A percentile compares a stretch with the other conserved stretches of the same genome.
phyloP scores from a whole-genome alignment of 257 asterid genomes.

The Jaltomata sinuosa region DNA sequence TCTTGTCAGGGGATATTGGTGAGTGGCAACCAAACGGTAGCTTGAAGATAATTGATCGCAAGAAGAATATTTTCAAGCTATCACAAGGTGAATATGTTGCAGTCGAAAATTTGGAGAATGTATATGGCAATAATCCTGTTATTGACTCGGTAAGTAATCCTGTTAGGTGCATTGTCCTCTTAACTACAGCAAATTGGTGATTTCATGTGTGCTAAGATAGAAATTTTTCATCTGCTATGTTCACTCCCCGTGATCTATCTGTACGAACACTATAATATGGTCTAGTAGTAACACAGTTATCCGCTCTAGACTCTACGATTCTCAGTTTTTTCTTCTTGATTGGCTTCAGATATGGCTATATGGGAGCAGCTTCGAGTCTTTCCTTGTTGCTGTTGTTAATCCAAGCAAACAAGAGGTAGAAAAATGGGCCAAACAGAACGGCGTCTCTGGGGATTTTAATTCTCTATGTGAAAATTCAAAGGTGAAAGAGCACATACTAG shows the following conservation, averaged over 20 bases:
- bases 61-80: constrained; percentile 94
- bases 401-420: constrained; percentile 62
- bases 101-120: constrained; percentile 86
- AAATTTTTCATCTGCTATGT: background rate
- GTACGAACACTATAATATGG: background rate
- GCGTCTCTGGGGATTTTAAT: constrained; percentile 51
- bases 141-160: constrained; percentile 57
- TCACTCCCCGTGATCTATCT: background rate
- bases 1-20: constrained; percentile 73
- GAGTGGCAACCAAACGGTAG: constrained; percentile 92
- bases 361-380: constrained; percentile 94
- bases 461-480: constrained; percentile 53
- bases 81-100: constrained; percentile 99
- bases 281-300: background rate
- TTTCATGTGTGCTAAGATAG: background rate
- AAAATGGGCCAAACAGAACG: constrained; percentile 70
- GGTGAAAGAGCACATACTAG: constrained; percentile 58
- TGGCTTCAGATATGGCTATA: constrained; percentile 81
- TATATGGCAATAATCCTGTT: constrained; percentile 48
- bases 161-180: background rate
- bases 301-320: background rate
- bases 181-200: background rate
- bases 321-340: background rate
- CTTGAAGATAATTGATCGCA: constrained; percentile 88
- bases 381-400: constrained; percentile 71